These are phyloP conservation scores for Citrus mangshanensis DNA, from an alignment of 345 rosid species.

Conservation along the genomic window DNA sequence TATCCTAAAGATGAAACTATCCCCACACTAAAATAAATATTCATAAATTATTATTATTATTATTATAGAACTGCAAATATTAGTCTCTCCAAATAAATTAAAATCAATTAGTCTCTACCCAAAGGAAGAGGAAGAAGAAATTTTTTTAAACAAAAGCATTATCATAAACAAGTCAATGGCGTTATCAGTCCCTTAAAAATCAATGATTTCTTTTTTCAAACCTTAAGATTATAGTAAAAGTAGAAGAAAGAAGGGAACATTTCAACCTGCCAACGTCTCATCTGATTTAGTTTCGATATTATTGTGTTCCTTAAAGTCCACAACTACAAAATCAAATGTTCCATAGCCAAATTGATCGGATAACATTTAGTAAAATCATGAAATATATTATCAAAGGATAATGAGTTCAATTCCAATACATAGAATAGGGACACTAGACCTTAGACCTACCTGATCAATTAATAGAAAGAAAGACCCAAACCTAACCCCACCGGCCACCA, in stretches of 20 bases:
- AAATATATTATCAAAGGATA: slow-evolving; percentile 3
- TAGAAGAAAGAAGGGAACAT: background rate
- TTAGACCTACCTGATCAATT: background rate
- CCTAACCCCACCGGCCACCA: background rate
- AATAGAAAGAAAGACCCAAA: slow-evolving; percentile 21
- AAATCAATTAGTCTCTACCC: background rate
- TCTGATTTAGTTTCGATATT: slow-evolving; percentile 3
- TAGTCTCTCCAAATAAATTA: background rate
- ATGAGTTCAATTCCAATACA: slow-evolving; percentile 20
- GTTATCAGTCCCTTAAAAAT: slow-evolving; percentile 2
- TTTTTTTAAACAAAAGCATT: background rate
- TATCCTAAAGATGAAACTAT: no score
- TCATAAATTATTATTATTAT: no score
- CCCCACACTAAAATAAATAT: background rate
- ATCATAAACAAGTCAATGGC: slow-evolving; percentile 8
- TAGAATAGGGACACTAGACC: slow-evolving; percentile 24
- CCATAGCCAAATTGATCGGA: slow-evolving; percentile 26
- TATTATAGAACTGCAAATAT: background rate
- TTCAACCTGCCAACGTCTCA: background rate
- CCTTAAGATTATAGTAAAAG: background rate
- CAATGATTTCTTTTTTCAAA: background rate
- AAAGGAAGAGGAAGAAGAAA: background rate
- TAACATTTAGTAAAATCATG: slow-evolving; percentile 21
- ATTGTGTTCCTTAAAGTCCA: slow-evolving; percentile 36
- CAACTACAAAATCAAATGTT: slow-evolving; percentile 25